These are phyloP conservation scores for Magnolia changhungtana DNA, from an alignment of 164 flowering plant species.

Conservation along the genomic window DNA sequence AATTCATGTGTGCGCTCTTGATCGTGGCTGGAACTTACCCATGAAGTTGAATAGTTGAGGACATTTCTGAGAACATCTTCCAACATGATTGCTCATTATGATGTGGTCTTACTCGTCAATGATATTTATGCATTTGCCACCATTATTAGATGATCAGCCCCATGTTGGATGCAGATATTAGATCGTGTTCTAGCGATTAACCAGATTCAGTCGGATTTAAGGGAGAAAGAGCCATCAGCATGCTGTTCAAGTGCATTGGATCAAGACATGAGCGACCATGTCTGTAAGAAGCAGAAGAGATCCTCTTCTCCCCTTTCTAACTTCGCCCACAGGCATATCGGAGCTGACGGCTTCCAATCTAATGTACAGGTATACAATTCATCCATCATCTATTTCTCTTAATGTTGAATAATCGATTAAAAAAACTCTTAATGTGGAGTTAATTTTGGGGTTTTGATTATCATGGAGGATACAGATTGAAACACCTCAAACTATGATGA, in stretches of 20 bases:
- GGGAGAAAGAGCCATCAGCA: slow-evolving; percentile 20
- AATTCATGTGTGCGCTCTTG: neutral
- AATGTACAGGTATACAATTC: slow-evolving; percentile 17
- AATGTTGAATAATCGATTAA: neutral
- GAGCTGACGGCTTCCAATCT: slow-evolving; percentile 15
- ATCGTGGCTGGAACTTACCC: neutral
- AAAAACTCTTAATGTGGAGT: neutral
- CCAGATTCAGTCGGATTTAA: slow-evolving; percentile 26
- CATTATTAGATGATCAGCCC: neutral
- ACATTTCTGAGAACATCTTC: neutral
- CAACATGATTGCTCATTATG: neutral
- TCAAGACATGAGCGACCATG: slow-evolving; percentile 16
- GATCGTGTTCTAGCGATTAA: slow-evolving; percentile 37
- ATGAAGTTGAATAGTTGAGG: neutral
- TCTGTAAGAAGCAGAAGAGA: slow-evolving; percentile 38
- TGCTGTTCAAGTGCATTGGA: slow-evolving; percentile 16
- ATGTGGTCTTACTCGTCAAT: neutral
- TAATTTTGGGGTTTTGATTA: neutral
- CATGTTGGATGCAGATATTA: slow-evolving; percentile 40
- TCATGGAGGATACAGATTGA: neutral
- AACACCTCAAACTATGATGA: too few relatives aligned
- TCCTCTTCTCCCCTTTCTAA: slow-evolving; percentile 25
- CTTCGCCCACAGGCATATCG: slow-evolving; percentile 9
- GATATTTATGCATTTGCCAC: neutral
- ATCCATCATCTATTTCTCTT: neutral